Conservation (phyloP, 2,329 filamentous ascomycete genomes). For the Corynespora cassiicola region DNA sequence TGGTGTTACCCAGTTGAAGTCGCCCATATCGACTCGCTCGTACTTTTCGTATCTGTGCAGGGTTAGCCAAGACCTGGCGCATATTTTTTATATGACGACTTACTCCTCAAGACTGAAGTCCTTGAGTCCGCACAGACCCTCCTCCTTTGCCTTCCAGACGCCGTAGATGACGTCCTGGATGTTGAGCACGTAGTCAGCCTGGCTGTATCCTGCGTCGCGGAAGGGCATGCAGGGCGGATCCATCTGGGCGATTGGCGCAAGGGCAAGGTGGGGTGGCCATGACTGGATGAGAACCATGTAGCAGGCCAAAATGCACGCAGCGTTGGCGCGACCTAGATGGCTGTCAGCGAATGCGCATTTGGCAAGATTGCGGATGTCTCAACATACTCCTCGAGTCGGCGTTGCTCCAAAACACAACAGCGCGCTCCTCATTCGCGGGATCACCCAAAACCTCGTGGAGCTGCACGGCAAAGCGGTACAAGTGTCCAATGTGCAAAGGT, state of each 20-base stretch:
- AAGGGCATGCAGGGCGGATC: conserved; percentile 99
- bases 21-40: conserved; percentile 95
- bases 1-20: conserved; percentile 99
- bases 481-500: conserved; percentile 93
- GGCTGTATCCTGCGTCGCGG: conserved; percentile 96
- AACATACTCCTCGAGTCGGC: conserved; percentile 86
- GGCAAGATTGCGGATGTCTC: background rate
- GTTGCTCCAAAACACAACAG: conserved; percentile 95
- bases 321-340: conserved; percentile 79
- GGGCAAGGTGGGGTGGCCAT: conserved; percentile 93
- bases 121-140: conserved; percentile 87
- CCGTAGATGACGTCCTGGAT: conserved; percentile 98
- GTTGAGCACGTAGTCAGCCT: conserved; percentile 93
- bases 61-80: too few relatives aligned
- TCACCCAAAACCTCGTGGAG: conserved; percentile 95
- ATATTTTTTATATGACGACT: conserved; percentile 35
- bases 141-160: conserved; percentile 98
- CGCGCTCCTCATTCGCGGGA: conserved; percentile 85
- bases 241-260: conserved; percentile 94
- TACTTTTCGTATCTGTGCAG: conserved; percentile 82
- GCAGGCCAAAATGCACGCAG: conserved; percentile 91
- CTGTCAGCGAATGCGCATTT: conserved; percentile 21
- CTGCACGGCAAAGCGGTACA: conserved; percentile 94
- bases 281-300: conserved; percentile 99
- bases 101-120: conserved; percentile 94